A percentile compares a stretch with the other conserved stretches of the same genome.
Conservation (phyloP, 768 basidiomycete genomes). For the Sarcodon aspratus region DNA sequence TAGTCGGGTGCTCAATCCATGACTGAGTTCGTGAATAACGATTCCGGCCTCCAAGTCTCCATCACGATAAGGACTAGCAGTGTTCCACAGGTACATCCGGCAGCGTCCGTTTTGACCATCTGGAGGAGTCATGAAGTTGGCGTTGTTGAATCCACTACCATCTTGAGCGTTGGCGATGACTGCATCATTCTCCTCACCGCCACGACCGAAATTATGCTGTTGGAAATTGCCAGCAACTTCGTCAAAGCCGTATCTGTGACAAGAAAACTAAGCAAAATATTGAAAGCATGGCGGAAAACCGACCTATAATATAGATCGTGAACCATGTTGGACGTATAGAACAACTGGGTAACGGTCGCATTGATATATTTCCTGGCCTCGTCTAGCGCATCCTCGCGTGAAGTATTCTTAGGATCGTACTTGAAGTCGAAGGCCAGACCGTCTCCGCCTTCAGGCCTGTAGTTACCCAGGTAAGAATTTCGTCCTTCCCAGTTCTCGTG, state of each 20-base stretch:
- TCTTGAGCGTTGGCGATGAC: conserved; percentile 96
- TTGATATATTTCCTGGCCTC: conserved; percentile 83
- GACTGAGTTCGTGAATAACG: conserved; percentile 82
- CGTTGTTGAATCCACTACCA: conserved; percentile 86
- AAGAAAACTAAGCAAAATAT: conserved; percentile 4
- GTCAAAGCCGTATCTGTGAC: conserved; percentile 73
- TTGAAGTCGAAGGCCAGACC: conserved; percentile 54
- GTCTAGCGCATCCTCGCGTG: conserved; percentile 42
- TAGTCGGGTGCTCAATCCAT: conserved; percentile 87
- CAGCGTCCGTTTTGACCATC: conserved; percentile 83
- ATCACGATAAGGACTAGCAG: conserved; percentile 81
- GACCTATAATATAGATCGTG: conserved; percentile 77
- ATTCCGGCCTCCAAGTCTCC: conserved; percentile 96
- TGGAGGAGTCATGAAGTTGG: conserved; percentile 83
- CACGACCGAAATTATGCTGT: conserved; percentile 90
- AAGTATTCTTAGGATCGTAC: conserved; percentile 58
- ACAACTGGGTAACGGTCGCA: conserved; percentile 76
- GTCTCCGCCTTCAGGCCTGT: conserved; percentile 61
- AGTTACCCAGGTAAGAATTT: conserved; percentile 56
- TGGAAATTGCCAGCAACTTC: conserved; percentile 95
- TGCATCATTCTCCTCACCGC: conserved; percentile 78
- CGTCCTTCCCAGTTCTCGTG: conserved; percentile 89
- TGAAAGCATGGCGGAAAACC: conserved; percentile 3
- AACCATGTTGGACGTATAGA: conserved; percentile 75
- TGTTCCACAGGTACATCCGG: conserved; percentile 97